Conservation (phyloP, 2,329 filamentous ascomycete genomes). For the Chalara sp. region DNA sequence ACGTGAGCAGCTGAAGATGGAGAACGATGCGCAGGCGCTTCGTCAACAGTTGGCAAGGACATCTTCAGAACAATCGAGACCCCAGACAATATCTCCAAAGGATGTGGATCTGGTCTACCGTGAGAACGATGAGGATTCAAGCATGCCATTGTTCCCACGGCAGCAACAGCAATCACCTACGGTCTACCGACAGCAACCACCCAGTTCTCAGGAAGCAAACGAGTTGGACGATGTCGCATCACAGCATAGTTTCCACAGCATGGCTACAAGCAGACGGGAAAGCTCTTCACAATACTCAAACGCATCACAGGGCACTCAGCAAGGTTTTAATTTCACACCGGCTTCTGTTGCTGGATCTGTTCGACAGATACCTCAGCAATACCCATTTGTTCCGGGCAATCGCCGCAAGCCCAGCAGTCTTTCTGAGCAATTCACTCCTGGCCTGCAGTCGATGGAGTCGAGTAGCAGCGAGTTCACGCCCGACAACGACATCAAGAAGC, state of each 20-base stretch:
- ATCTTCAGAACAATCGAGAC: slow-evolving; percentile 40
- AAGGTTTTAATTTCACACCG: slow-evolving; percentile 38
- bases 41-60: slow-evolving; percentile 32
- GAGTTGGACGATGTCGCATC: slow-evolving; percentile 30
- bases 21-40: slow-evolving; percentile 45
- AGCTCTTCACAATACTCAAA: slow-evolving; percentile 27
- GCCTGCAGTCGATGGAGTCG: slow-evolving; percentile 34
- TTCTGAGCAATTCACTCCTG: slow-evolving; percentile 24
- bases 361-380: slow-evolving; percentile 25
- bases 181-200: slow-evolving; percentile 19
- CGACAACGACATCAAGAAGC: slow-evolving; percentile 35
- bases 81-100: slow-evolving; percentile 89
- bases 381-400: slow-evolving; percentile 24
- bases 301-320: slow-evolving; percentile 22
- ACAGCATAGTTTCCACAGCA: slow-evolving; percentile 34
- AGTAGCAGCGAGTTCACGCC: slow-evolving; percentile 30
- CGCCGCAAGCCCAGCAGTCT: slow-evolving; percentile 18
- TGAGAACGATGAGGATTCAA: slow-evolving; percentile 63
- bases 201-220: slow-evolving; percentile 17
- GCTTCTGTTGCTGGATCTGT: slow-evolving; percentile 28
- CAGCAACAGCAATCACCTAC: slow-evolving; percentile 37
- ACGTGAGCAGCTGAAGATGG: slow-evolving; percentile 54
- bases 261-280: slow-evolving; percentile 34
- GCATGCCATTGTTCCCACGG: slow-evolving; percentile 67
- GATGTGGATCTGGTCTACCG: slow-evolving; percentile 83